These are phyloP conservation scores for Stagonosporopsis tanaceti DNA, from an alignment of 2,329 filamentous ascomycete genomes.

Conservation along the genomic window DNA sequence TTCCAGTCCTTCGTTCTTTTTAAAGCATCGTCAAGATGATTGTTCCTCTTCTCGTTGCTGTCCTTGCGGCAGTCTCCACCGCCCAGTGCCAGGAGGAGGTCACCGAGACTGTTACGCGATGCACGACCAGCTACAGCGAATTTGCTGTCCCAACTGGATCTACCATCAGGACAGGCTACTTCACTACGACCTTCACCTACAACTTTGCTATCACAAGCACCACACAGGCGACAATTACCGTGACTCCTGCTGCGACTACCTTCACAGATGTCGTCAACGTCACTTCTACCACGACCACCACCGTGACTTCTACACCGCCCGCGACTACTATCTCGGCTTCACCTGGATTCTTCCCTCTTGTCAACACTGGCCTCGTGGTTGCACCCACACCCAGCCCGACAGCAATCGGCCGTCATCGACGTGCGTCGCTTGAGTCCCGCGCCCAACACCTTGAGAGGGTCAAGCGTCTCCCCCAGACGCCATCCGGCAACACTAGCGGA, in stretches of 20 bases:
- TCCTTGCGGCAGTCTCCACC: slow-evolving; percentile 27
- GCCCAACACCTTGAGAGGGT: slow-evolving; percentile 14
- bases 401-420: slow-evolving; percentile 29
- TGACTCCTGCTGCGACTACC: slow-evolving; percentile 32
- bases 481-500: slow-evolving; percentile 25
- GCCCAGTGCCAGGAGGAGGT: slow-evolving; percentile 21
- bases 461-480: slow-evolving; percentile 30
- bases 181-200: slow-evolving; percentile 20
- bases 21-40: slow-evolving; percentile 27
- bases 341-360: slow-evolving; percentile 29
- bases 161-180: slow-evolving; percentile 22
- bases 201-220: slow-evolving; percentile 22
- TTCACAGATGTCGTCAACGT: slow-evolving; percentile 29
- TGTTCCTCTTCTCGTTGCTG: slow-evolving; percentile 23
- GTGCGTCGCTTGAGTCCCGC: slow-evolving; percentile 18
- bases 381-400: slow-evolving; percentile 15
- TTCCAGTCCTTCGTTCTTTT: slow-evolving; percentile 18
- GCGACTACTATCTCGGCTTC: slow-evolving; percentile 24
- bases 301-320: slow-evolving; percentile 21
- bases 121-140: slow-evolving; percentile 25
- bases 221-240: slow-evolving; percentile 24
- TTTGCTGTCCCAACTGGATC: slow-evolving; percentile 22
- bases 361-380: not conserved
- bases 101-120: slow-evolving; percentile 22
- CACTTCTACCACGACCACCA: slow-evolving; percentile 23